Percentiles rank a stretch among this genome's conserved stretches.
Conservation (phyloP, 495 filamentous ascomycete genomes). For the Podospora conica region DNA sequence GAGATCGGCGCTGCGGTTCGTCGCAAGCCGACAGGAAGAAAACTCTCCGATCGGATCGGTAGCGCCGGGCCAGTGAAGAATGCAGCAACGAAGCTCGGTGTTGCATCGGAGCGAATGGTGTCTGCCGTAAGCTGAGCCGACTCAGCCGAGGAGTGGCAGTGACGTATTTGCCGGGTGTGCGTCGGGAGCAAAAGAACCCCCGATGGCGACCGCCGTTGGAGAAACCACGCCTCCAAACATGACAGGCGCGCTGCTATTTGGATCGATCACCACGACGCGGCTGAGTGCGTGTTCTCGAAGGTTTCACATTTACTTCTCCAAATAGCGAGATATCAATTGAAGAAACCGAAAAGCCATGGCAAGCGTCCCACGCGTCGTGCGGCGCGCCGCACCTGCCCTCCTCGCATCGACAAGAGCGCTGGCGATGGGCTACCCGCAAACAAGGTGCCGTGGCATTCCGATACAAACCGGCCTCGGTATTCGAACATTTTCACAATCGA, state of each 20-base stretch:
- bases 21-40: not conserved
- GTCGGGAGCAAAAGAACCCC: not conserved
- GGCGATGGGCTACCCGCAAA: not conserved
- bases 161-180: not conserved
- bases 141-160: no score
- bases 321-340: not conserved
- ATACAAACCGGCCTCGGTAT: not conserved
- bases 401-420: not conserved
- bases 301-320: not conserved
- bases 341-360: slow-evolving; percentile 5
- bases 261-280: not conserved
- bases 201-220: not conserved
- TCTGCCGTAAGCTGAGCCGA: not conserved
- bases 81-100: not conserved
- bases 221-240: not conserved
- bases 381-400: slow-evolving; percentile 6
- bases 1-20: not conserved
- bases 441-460: not conserved
- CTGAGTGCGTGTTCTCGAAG: not conserved
- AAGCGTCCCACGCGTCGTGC: slow-evolving; percentile 8
- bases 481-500: slow-evolving; percentile 19
- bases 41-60: not conserved
- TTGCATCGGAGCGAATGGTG: not conserved
- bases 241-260: not conserved
- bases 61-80: not conserved